Evolutionary conservation across 768 basidiomycete species (phyloP), one percentile per base, ranked within the genome.

Genomic region (Kondoa subrosea): DNA sequence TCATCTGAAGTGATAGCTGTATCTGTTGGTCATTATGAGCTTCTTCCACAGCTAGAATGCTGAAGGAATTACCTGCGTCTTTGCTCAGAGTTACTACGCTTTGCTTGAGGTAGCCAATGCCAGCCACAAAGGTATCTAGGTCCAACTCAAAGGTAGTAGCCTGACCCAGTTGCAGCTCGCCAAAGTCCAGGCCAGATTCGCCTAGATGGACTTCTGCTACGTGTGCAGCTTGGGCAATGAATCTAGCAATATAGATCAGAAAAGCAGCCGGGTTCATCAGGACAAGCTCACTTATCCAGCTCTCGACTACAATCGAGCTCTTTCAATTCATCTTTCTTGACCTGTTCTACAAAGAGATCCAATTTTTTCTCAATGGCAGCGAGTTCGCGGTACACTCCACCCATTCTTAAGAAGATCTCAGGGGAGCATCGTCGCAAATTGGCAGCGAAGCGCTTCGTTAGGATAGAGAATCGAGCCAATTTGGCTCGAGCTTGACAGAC

Each of bases 401-500:
- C 93, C 57, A 87, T 83, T 72, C 83, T 85, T 68, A 96, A 77
- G 83, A 92, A 99, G 2, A 85, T 85, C 66, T 88, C 85, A 4
- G 88, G 85, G 72, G 90, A 85, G 75, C 88, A 89, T 21, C 85
- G 81, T 32, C 85, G 82, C 66, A 97, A 81, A 71, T 91, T 81
- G 0, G 88, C 86, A 1, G 89, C 85, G 73, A 97, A 96, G 25
- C 91, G 87, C 75, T 87, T 87, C 82, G 90, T 91, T 3, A 92
- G 79, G 1, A 84, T 86, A 0, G 89, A 85, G 57, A 96, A 81
- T 60, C 85, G 83, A 0, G 87, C 84, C 31, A 95, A 82, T 56
- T 87, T 86, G 25, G 88, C 86, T 67, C 90, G 82, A 83, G 96
- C 86, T 88, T 97, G 93, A 77, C 93, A 97, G 40, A 95, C 85